Evolutionary conservation across 257 asterid species (phyloP).

Genomic region (Przewalskia tangutica): DNA sequence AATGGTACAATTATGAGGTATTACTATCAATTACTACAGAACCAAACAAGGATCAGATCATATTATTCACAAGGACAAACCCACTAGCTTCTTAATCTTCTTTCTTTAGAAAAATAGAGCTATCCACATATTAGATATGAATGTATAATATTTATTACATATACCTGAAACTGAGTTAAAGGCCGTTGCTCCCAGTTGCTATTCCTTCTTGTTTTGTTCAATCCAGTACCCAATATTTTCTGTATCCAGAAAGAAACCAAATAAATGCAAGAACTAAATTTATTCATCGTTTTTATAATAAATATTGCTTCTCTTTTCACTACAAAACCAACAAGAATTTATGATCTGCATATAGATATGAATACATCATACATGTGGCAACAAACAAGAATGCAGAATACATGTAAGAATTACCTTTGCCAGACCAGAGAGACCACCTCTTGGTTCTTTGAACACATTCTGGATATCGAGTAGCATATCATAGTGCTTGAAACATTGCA

Average conservation of each 20-base stretch:
- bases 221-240: slow-evolving; percentile 75
- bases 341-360: background rate
- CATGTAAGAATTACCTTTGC: slow-evolving; percentile 49
- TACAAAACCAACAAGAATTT: background rate
- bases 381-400: slow-evolving; percentile 1
- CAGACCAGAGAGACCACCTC: slow-evolving; percentile 92
- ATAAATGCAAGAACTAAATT: background rate
- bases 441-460: slow-evolving; percentile 62
- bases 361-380: background rate
- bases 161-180: slow-evolving; percentile 64
- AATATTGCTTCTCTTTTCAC: background rate
- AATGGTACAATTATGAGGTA: background rate
- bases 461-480: slow-evolving; percentile 95
- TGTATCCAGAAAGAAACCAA: slow-evolving; percentile 25
- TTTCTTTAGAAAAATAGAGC: background rate
- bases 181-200: slow-evolving; percentile 99
- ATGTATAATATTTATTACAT: background rate
- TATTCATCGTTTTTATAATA: background rate
- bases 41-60: background rate
- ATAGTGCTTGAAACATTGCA: slow-evolving; percentile 68
- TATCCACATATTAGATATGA: background rate
- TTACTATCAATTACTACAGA: background rate
- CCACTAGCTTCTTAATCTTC: background rate
- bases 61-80: background rate
- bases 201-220: slow-evolving; percentile 88